Conservation (phyloP, 768 basidiomycete species). For the Lactifluus pinguis region DNA sequence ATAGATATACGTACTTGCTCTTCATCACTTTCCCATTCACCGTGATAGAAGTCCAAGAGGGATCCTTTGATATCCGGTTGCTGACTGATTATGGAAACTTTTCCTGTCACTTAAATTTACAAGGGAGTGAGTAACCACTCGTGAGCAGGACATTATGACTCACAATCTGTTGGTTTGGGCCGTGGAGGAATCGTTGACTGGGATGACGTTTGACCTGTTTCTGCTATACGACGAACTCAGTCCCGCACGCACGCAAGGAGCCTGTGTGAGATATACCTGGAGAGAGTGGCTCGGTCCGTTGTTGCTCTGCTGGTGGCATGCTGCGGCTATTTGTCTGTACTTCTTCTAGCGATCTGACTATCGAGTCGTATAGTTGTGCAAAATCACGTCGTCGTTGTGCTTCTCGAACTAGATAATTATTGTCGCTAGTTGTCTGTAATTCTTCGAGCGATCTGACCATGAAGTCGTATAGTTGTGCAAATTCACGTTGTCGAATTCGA, state of each 20-base stretch:
- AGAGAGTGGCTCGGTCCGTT: background rate
- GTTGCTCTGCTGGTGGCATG: background rate
- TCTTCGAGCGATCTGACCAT: background rate
- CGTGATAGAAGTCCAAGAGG: constrained; percentile 34
- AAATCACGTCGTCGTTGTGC: background rate
- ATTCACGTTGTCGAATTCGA: background rate
- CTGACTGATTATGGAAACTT: constrained; percentile 28
- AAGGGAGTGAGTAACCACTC: background rate
- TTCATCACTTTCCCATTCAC: constrained; percentile 36
- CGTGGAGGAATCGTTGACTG: background rate
- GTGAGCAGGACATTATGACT: background rate
- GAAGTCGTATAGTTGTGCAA: background rate
- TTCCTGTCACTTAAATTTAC: constrained; percentile 16
- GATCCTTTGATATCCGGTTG: constrained; percentile 29
- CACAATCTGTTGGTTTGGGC: background rate
- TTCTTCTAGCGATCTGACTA: background rate
- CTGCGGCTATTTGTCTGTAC: background rate
- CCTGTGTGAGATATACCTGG: background rate
- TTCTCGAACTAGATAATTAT: too few relatives aligned
- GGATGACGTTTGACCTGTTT: background rate
- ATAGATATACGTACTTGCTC: constrained; percentile 26
- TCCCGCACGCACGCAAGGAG: background rate
- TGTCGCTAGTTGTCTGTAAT: background rate
- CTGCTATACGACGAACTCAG: background rate
- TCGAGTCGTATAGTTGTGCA: background rate